Evolutionary conservation across 1,284 basidiomycete species (phyloP), one percentile per base, ranked within the genome.

Genomic region (Boletus chippewaensis): DNA sequence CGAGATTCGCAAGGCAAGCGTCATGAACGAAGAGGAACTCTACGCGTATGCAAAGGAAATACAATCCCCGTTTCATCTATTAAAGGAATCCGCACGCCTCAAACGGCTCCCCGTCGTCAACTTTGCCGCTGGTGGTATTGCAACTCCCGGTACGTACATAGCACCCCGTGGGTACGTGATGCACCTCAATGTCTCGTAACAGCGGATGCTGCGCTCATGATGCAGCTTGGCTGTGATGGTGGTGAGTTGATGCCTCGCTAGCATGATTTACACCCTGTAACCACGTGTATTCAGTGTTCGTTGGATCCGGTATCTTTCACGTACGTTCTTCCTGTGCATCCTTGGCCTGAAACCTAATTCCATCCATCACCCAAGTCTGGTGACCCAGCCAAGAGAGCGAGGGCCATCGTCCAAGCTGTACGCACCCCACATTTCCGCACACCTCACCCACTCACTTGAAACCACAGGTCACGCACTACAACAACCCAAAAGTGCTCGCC

Each of bases 181-280:
- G 31, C 20, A 16, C 34, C 18, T 50, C 49, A 18, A 55, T 15
- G 24, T 45, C 40, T 31, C 38, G 20, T n/a, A 7, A 52, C 45
- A 87, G 88, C 94, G 57, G 95, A 99, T 69, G 96, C 95, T 20
- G 96, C 96, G 4, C 73, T 99, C 58, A 97, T 99, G 95, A 99
- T 99, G 95, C 95, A 98, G 68, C 81, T 99, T 35, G 95, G 95
- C 45, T 95, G 92, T 69, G 95, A 99, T 67, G 95, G 96, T 77
- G 91, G 91, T 91, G 62, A 58, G 78, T 72, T 38, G 39, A 42
- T n/a, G 29, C 54, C 51, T 48, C 40, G 35, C 24, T 39, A 12
- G 26, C 31, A 31, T 40, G 20, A 20, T 41, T 43, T 59, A 38
- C 53, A 40, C 52, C 47, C 52, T n/a, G 6, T 52, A 11, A 60